phyloP scores from a whole-genome alignment of 148 eudicot genomes.

The Silene uniflora region DNA sequence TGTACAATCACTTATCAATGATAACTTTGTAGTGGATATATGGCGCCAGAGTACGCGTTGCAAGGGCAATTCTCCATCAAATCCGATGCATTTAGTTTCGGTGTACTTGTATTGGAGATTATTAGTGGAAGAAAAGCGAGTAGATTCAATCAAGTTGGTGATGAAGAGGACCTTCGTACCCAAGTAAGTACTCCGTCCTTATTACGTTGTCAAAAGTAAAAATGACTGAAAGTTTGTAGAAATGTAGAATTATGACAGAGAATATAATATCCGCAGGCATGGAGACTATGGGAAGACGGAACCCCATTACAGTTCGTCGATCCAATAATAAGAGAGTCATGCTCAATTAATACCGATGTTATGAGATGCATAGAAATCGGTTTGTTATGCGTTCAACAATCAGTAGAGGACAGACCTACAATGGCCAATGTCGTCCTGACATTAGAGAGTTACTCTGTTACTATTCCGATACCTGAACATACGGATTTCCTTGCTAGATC shows the following conservation, averaged over 20 bases:
- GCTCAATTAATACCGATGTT: constrained; percentile 16
- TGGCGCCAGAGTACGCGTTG: constrained; percentile 31
- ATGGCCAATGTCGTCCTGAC: constrained; percentile 36
- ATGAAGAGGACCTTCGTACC: constrained; percentile 24
- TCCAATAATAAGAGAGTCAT: constrained; percentile 23
- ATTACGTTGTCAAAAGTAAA: too few relatives aligned
- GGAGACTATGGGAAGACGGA: constrained; percentile 22
- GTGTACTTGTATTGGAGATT: constrained; percentile 33
- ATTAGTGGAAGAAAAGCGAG: constrained; percentile 28
- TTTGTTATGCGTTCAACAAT: constrained; percentile 47
- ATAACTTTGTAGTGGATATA: constrained; percentile 31
- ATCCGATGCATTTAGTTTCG: constrained; percentile 31
- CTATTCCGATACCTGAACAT: constrained; percentile 27
- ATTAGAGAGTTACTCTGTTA: constrained; percentile 29
- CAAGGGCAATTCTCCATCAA: constrained; percentile 27
- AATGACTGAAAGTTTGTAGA: too few relatives aligned
- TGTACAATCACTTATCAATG: too few relatives aligned
- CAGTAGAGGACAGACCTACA: constrained; percentile 35
- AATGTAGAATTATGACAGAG: too few relatives aligned
- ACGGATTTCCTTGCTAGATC: constrained; percentile 21
- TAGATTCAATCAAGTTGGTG: not conserved
- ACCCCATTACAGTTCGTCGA: constrained; percentile 24
- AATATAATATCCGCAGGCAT: constrained; percentile 14
- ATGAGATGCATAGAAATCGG: constrained; percentile 46
- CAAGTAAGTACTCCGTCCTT: constrained; percentile 28